Evolutionary conservation across 1,139 yeast genomes (phyloP).

Genomic region (Suhomyces kunorum): DNA sequence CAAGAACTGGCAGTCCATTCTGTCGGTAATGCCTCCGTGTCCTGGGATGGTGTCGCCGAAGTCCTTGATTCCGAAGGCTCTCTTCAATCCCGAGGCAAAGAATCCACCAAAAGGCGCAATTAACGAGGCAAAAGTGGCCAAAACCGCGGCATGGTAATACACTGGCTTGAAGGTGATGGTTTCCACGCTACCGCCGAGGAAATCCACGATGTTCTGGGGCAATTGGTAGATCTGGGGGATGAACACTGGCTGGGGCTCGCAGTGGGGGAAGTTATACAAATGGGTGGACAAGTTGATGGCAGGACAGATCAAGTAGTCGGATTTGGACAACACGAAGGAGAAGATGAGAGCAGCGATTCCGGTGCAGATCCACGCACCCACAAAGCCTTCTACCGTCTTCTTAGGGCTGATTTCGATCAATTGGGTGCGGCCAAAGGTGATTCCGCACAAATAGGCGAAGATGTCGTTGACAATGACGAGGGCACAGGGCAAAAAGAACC

Average conservation of each 20-base stretch:
- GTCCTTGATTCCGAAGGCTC: slow-evolving; percentile 95
- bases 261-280: slow-evolving; percentile 48
- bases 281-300: slow-evolving; percentile 66
- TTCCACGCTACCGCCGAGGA: slow-evolving; percentile 33
- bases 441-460: slow-evolving; percentile 95
- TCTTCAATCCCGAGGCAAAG: slow-evolving; percentile 93
- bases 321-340: slow-evolving; percentile 62
- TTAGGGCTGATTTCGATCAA: slow-evolving; percentile 93
- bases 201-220: slow-evolving; percentile 64
- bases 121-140: slow-evolving; percentile 93
- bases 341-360: slow-evolving; percentile 69
- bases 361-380: slow-evolving; percentile 98
- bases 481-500: slow-evolving; percentile 92
- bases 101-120: slow-evolving; percentile 99
- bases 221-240: slow-evolving; percentile 73
- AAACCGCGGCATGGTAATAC: slow-evolving; percentile 79
- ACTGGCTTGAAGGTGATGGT: slow-evolving; percentile 75
- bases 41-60: slow-evolving; percentile 95
- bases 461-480: slow-evolving; percentile 93
- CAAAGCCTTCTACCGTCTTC: slow-evolving; percentile 95
- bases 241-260: slow-evolving; percentile 88
- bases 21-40: slow-evolving; percentile 97
- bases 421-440: slow-evolving; percentile 92
- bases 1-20: slow-evolving; percentile 96
- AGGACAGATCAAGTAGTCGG: slow-evolving; percentile 85